Evolutionary conservation across 129 eudicot species (phyloP).

Genomic region (Arctium minus): DNA sequence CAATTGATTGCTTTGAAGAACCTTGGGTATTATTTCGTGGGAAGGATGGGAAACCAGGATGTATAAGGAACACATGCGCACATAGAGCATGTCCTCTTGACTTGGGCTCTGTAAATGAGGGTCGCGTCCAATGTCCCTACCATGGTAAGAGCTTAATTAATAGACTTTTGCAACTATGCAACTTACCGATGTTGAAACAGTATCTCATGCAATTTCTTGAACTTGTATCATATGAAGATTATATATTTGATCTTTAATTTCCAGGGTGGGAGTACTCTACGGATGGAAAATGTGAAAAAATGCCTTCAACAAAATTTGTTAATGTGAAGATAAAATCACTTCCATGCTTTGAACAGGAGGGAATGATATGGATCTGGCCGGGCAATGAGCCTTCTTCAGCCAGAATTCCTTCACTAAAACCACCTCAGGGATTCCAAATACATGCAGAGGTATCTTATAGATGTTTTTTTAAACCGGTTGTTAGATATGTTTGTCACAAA

Average conservation of each 20-base stretch:
- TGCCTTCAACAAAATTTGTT: conserved; percentile 88
- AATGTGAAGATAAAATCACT: conserved; percentile 76
- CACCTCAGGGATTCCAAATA: conserved; percentile 84
- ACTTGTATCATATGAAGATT: background rate
- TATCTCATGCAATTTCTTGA: conserved; percentile 1
- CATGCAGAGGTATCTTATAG: conserved; percentile 78
- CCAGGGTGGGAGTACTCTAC: conserved; percentile 94
- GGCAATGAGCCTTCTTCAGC: conserved; percentile 82
- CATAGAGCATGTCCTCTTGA: conserved; percentile 99
- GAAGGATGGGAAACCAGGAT: conserved; percentile 94
- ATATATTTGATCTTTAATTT: background rate
- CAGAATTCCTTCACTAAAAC: conserved; percentile 70
- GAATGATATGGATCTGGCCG: conserved; percentile 99
- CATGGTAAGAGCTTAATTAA: conserved; percentile 54
- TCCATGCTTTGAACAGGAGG: conserved; percentile 86
- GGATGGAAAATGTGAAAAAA: conserved; percentile 90
- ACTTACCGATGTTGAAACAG: background rate
- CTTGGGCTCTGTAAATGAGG: conserved; percentile 88
- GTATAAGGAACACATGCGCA: conserved; percentile 93
- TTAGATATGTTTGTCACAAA: background rate
- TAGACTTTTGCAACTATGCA: background rate
- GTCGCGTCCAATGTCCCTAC: conserved; percentile 95
- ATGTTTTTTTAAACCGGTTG: background rate
- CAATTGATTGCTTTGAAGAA: conserved; percentile 91
- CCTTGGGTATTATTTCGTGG: conserved; percentile 99